Evolutionary conservation across 2,329 filamentous ascomycete genomes (phyloP), one percentile per base, ranked within the genome.

Genomic region (Massarina eburnea): DNA sequence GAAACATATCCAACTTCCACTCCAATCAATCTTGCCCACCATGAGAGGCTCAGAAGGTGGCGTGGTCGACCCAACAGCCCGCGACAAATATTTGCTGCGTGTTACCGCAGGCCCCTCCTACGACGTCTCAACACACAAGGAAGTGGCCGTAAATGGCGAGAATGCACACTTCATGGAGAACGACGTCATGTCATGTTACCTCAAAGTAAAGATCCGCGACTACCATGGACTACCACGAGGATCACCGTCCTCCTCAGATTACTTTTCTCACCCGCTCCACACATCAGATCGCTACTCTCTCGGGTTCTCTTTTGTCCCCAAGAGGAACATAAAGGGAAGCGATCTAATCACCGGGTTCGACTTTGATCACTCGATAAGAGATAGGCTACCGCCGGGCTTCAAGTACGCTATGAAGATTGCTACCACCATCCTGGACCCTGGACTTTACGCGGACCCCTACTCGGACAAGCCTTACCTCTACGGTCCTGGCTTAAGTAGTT

Each of bases 31-130:
- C 9, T 30, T 30, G 24, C 27, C 12, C n/a, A 14, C 27, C 6
- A 30, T 38, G 20, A 4, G 20, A 24, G 35, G 35, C 35, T 38
- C 35, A 38, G 35, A 38, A 38, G 46, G 51, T 30, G 51, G 41
- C 19, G 54, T 57, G 3, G 57, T 68, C 9, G 65, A 68, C 21
- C 63, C 66, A 24, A 52, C 57, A 15, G 61, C 59, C 36, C 56
- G 60, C 22, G 64, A 69, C 45, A 69, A 69, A 41, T 71, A 71
- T 42, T 62, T 67, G 8, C 59, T 71, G 4, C 61, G 62, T 57
- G 63, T 71, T n/a, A 69, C 67, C 7, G 62, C 66, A 3, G 68
- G 68, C 17, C 61, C 68, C 10, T 59, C 62, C 0, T 70, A 70
- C 44, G 54, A 67, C 41, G 21, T 55, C 3, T 57, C 54, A 1